phyloP scores from a whole-genome alignment of 352 stramenopile genomes.

The Globisporangium radiosum region DNA sequence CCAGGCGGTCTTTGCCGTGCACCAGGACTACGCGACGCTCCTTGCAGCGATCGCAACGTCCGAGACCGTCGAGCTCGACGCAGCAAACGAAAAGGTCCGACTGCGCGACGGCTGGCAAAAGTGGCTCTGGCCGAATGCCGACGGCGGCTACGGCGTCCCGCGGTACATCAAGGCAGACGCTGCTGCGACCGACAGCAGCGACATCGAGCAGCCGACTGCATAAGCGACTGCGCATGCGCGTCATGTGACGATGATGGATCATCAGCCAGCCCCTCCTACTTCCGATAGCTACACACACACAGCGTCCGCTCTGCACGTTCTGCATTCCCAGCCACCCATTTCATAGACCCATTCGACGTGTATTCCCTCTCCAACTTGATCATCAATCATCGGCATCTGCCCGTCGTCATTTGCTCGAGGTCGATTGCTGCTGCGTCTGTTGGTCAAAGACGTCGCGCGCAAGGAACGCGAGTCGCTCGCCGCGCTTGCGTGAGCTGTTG shows the following conservation, averaged over 20 bases:
- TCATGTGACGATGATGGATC: not conserved
- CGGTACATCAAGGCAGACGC: constrained; percentile 80
- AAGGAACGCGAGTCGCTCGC: constrained; percentile 39
- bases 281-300: no score
- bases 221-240: not conserved
- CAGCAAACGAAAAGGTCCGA: constrained; percentile 87
- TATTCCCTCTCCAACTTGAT: no score
- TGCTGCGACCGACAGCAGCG: constrained; percentile 17
- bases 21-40: constrained; percentile 82
- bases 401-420: not conserved
- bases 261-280: no score
- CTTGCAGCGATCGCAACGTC: constrained; percentile 65
- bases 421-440: constrained; percentile 9
- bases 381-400: no score
- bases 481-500: constrained; percentile 42
- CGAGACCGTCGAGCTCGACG: constrained; percentile 70
- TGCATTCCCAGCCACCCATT: not conserved
- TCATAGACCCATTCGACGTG: not conserved
- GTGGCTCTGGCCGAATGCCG: constrained; percentile 86
- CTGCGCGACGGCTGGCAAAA: constrained; percentile 79
- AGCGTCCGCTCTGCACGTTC: no score
- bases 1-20: constrained; percentile 79
- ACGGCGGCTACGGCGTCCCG: constrained; percentile 82
- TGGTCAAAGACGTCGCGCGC: constrained; percentile 29
- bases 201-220: constrained; percentile 18